Conservation (phyloP, 139 green algal genomes). For the Chara braunii region DNA sequence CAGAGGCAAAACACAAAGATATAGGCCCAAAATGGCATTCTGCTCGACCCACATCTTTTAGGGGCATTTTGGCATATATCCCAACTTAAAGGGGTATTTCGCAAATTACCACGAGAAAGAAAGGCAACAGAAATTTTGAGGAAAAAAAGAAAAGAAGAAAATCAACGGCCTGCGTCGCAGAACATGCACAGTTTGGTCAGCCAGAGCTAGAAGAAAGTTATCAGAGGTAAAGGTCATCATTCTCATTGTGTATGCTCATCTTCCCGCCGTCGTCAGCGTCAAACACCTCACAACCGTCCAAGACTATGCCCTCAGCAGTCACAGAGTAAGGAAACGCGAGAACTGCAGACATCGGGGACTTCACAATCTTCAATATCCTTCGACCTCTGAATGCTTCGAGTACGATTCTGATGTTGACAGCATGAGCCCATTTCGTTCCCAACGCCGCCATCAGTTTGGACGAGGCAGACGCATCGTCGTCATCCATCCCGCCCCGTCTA, state of each 20-base stretch:
- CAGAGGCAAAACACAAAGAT: too few species aligned
- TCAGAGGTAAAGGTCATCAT: conserved; percentile 9
- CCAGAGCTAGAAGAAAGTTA: too few species aligned
- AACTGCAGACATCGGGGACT: conserved; percentile 22
- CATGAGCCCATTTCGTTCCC: conserved; percentile 83
- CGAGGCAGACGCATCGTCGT: background rate
- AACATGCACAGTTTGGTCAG: too few species aligned
- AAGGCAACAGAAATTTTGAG: too few species aligned
- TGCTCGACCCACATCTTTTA: too few species aligned
- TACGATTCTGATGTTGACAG: conserved; percentile 79
- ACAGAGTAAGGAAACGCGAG: conserved; percentile 26
- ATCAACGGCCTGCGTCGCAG: too few species aligned
- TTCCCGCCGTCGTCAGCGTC: conserved; percentile 4
- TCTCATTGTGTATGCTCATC: conserved; percentile 47
- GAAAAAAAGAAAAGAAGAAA: too few species aligned
- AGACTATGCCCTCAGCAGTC: conserved; percentile 16
- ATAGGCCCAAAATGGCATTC: too few species aligned
- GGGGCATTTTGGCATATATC: too few species aligned
- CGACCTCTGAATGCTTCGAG: conserved; percentile 48
- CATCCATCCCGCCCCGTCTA: too few species aligned
- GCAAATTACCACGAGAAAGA: too few species aligned
- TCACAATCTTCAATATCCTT: conserved; percentile 15
- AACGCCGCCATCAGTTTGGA: conserved; percentile 64
- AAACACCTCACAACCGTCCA: conserved; percentile 43
- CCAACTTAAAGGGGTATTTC: too few species aligned